These are phyloP conservation scores for Candida pseudocylindracea DNA, from an alignment of 1,139 yeast species.

Conservation along the genomic window DNA sequence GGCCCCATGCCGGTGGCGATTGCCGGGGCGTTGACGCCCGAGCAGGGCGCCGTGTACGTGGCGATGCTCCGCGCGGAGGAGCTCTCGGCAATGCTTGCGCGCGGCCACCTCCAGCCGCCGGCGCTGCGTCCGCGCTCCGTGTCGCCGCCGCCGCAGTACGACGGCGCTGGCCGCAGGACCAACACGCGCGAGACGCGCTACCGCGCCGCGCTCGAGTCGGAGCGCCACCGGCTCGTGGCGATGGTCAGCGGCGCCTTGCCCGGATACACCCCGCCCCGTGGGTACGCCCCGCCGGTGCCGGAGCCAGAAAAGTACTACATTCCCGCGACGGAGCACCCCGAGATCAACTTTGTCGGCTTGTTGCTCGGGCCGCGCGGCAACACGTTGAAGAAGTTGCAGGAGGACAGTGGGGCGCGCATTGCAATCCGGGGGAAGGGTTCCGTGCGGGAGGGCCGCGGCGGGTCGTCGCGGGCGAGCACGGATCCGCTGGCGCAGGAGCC, in stretches of 20 bases:
- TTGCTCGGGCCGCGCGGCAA: slow-evolving; percentile 92
- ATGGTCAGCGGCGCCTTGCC: slow-evolving; percentile 52
- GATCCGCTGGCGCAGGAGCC: slow-evolving; percentile 29
- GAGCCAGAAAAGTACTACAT: slow-evolving; percentile 67
- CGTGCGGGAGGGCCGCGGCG: slow-evolving; percentile 54
- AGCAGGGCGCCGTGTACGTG: too few species aligned
- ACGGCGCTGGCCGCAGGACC: slow-evolving; percentile 55
- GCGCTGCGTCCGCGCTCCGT: too few species aligned
- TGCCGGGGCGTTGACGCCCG: too few species aligned
- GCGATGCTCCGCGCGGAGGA: too few species aligned
- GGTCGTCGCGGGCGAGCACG: slow-evolving; percentile 4
- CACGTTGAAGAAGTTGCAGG: slow-evolving; percentile 62
- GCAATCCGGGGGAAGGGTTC: slow-evolving; percentile 91
- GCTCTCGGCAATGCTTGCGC: too few species aligned
- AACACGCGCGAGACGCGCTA: slow-evolving; percentile 65
- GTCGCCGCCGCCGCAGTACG: slow-evolving; percentile 76
- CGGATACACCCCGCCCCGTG: slow-evolving; percentile 62
- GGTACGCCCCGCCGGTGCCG: slow-evolving; percentile 48
- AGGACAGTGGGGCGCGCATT: slow-evolving; percentile 64
- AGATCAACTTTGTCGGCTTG: slow-evolving; percentile 79
- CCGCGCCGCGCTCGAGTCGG: slow-evolving; percentile 42
- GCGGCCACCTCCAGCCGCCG: too few species aligned
- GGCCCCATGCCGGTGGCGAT: too few species aligned
- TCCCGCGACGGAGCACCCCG: slow-evolving; percentile 78
- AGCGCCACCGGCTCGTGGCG: slow-evolving; percentile 59